Conservation (phyloP, 441 rosid species). For the Eutrema salsugineum region DNA sequence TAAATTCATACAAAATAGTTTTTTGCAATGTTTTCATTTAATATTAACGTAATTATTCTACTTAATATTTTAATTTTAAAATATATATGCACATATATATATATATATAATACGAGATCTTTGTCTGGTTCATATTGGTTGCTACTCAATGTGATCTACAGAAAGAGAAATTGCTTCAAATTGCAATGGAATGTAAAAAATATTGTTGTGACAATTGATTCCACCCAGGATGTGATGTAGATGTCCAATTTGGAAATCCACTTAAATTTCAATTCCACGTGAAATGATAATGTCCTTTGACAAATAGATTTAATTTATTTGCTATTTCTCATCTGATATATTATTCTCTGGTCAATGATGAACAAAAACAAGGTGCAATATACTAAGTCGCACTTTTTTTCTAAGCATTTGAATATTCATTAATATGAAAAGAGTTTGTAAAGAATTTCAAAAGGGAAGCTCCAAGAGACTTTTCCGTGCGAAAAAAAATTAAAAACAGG, state of each 20-base stretch:
- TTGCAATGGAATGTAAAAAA: neutral
- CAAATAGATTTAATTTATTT: neutral
- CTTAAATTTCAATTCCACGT: neutral
- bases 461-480: too few relatives aligned
- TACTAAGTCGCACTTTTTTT: too few relatives aligned
- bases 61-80: too few relatives aligned
- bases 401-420: too few relatives aligned
- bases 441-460: rapidly evolving
- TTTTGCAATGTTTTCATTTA: too few relatives aligned
- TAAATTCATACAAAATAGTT: too few relatives aligned
- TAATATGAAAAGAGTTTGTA: too few relatives aligned
- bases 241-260: neutral
- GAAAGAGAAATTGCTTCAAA: constrained; percentile 11
- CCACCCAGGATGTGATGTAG: constrained; percentile 2
- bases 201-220: neutral
- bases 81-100: too few relatives aligned
- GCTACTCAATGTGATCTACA: neutral
- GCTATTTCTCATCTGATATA: neutral
- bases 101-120: neutral
- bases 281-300: neutral
- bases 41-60: too few relatives aligned
- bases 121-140: neutral
- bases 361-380: neutral
- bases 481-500: too few relatives aligned
- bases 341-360: neutral